These are phyloP conservation scores for Artemisia argyi DNA, from an alignment of 129 eudicot species.

Conservation along the genomic window DNA sequence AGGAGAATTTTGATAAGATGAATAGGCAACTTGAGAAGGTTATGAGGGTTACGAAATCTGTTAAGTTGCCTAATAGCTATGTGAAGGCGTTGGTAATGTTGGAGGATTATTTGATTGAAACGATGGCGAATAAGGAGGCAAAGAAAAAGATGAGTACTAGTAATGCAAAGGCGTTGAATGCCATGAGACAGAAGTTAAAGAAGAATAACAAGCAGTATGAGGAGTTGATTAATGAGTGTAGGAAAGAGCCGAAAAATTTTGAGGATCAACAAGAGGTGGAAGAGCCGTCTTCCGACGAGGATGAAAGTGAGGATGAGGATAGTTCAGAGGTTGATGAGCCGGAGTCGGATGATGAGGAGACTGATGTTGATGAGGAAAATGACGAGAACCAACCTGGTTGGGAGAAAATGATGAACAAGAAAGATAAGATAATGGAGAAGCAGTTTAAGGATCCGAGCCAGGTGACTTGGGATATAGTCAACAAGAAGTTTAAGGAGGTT, in stretches of 20 bases:
- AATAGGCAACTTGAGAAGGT: conserved; percentile 90
- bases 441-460: conserved; percentile 91
- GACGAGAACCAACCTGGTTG: conserved; percentile 51
- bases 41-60: conserved; percentile 71
- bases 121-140: conserved; percentile 85
- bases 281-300: conserved; percentile 42
- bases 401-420: conserved; percentile 73
- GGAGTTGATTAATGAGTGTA: conserved; percentile 61
- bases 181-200: conserved; percentile 91
- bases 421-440: conserved; percentile 78
- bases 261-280: conserved; percentile 60
- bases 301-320: conserved; percentile 47
- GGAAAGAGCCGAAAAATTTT: conserved; percentile 73
- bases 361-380: conserved; percentile 42
- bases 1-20: conserved; percentile 86
- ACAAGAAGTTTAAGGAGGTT: conserved; percentile 86
- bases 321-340: conserved; percentile 48
- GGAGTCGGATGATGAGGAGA: conserved; percentile 39
- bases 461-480: conserved; percentile 83
- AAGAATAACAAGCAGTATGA: conserved; percentile 86
- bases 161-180: conserved; percentile 91
- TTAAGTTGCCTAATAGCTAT: conserved; percentile 60
- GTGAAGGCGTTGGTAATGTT: conserved; percentile 83
- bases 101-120: conserved; percentile 74
- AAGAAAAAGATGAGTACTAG: conserved; percentile 96